Base-by-base conservation (phyloP, 352 stramenopile species). In the Globisporangium echinulatum region DNA sequence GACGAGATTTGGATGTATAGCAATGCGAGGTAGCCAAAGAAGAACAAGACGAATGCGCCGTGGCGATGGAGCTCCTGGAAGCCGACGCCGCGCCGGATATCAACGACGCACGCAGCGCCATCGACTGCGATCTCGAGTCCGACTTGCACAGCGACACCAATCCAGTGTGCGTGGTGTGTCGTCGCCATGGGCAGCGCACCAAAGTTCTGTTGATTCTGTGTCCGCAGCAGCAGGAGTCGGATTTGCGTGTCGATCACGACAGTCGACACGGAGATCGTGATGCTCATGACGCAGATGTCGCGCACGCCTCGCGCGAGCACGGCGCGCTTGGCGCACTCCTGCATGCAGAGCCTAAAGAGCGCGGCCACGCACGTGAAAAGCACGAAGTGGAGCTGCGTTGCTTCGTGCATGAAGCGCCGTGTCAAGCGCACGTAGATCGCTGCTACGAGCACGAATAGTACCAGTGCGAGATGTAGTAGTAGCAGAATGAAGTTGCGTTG, bases 211-310 rank as follows among this genome's bases (percentile, higher is more conserved):
- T 62, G 59, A 47, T 67, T 74, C 49, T 71, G 50, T 10, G 58
- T 58, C 3, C 60, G 63, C 25, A 72, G 54, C 19, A 82, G 39
- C 9, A 76, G 49, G 5, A 82, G 67, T 33, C 71, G 64, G 2
- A 74, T 46, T 52, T 82, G 71, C 1, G 69, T 80, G 61, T 78
- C 71, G 19, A 80, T 72, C 40, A 82, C 37, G 7, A 80, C 68
- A 4, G 71, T 76, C 7, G 71, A 67, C 2, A 79, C 43, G 3
- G 49, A 71, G 4, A 84, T 64, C 0, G 67, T 49, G 13, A 77
- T 62, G 19, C 65, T 74, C 58, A 81, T 78, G 15, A 64, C 69
- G 13, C 70, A 71, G n/a, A 71, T 79, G 49, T 75, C 71, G 6
- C 67, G 52, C 4, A 74, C 69, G 1, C 56, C 51, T 36, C 67